phyloP scores from a whole-genome alignment of 2,329 filamentous ascomycete genomes.

The Aphanoascus verrucosus region DNA sequence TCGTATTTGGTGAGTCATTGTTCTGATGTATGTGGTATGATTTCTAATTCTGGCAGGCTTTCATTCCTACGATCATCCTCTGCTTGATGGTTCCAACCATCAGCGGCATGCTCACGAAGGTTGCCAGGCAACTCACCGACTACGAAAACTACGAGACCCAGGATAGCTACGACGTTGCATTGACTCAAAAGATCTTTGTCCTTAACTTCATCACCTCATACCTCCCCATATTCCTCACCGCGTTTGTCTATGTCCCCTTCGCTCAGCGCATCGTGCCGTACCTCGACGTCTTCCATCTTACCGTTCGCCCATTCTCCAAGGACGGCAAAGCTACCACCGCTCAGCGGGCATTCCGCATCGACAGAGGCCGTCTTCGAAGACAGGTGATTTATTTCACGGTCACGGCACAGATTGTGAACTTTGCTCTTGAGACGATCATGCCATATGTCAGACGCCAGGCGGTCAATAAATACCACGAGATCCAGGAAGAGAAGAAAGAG shows the following conservation, averaged over 20 bases:
- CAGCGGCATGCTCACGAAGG: constrained; percentile 59
- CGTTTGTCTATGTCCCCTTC: constrained; percentile 91
- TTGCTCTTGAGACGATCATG: constrained; percentile 72
- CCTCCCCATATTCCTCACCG: constrained; percentile 79
- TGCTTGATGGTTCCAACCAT: constrained; percentile 70
- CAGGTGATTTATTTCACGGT: constrained; percentile 65
- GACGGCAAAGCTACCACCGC: constrained; percentile 54
- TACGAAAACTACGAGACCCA: constrained; percentile 88
- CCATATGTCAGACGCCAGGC: constrained; percentile 73
- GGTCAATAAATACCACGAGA: constrained; percentile 67
- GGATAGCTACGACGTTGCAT: constrained; percentile 68
- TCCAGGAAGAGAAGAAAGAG: constrained; percentile 43
- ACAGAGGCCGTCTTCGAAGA: constrained; percentile 76
- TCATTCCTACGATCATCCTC: constrained; percentile 80
- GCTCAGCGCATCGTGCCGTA: constrained; percentile 73
- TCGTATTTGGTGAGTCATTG: constrained; percentile 56
- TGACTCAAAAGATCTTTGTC: constrained; percentile 88
- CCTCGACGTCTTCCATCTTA: constrained; percentile 67
- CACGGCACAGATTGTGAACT: constrained; percentile 73
- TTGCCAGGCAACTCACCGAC: constrained; percentile 67
- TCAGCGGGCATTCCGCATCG: constrained; percentile 57
- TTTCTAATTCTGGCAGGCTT: constrained; percentile 48
- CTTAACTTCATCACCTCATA: constrained; percentile 96
- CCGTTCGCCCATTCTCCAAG: constrained; percentile 63
- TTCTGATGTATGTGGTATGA: not conserved